phyloP scores from a whole-genome alignment of 2,329 filamentous ascomycete genomes.

The Aspergillus ruber region DNA sequence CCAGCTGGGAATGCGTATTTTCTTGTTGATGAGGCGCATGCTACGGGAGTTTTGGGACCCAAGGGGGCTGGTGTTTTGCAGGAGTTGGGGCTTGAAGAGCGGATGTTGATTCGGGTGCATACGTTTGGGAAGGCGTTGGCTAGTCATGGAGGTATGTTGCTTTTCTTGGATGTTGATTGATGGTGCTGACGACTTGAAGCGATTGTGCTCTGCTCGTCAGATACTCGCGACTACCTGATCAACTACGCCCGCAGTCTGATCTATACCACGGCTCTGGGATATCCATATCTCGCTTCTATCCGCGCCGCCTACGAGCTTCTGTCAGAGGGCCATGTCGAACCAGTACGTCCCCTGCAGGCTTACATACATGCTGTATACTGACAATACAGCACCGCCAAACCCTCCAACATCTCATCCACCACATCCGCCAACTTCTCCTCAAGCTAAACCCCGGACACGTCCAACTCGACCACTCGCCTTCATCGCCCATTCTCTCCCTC shows the following conservation, averaged over 20 bases:
- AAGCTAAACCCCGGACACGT: constrained; percentile 26
- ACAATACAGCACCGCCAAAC: constrained; percentile 40
- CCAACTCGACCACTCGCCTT: constrained; percentile 37
- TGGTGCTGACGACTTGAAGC: constrained; percentile 32
- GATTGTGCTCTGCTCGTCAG: constrained; percentile 55
- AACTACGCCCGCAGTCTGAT: constrained; percentile 72
- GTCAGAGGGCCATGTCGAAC: constrained; percentile 42
- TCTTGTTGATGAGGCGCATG: constrained; percentile 53
- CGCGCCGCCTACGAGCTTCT: constrained; percentile 54
- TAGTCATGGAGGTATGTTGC: constrained; percentile 59
- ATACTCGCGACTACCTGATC: constrained; percentile 59
- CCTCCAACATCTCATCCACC: constrained; percentile 42
- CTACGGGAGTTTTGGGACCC: constrained; percentile 45
- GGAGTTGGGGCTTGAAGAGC: constrained; percentile 44
- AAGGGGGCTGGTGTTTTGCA: constrained; percentile 46
- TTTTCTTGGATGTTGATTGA: constrained; percentile 1
- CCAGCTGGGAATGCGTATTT: constrained; percentile 52
- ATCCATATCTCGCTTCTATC: constrained; percentile 55
- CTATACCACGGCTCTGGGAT: constrained; percentile 65
- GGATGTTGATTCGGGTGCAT: constrained; percentile 46
- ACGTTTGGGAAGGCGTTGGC: constrained; percentile 51
- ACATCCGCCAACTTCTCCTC: constrained; percentile 44
- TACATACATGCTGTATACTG: too few species aligned
- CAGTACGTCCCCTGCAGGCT: too few species aligned
- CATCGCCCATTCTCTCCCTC: constrained; percentile 60